Evolutionary conservation across 179 eudicot species (phyloP).

Genomic region (Beta lomatogona): DNA sequence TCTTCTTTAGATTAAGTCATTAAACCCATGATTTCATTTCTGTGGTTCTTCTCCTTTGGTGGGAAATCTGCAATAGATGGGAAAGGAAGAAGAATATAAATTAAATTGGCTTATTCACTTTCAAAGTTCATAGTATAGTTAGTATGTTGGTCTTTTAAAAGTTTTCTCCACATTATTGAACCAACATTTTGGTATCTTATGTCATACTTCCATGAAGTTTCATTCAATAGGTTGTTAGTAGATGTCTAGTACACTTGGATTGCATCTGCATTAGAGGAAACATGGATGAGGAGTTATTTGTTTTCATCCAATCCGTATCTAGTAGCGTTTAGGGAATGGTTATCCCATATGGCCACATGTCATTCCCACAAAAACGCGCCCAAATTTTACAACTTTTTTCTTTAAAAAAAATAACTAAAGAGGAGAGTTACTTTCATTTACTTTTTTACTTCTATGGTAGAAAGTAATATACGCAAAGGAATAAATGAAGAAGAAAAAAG

Average conservation of each 20-base stretch:
- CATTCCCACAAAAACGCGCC: too few relatives aligned
- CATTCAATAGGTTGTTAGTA: background rate
- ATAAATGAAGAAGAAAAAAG: too few relatives aligned
- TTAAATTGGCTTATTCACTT: background rate
- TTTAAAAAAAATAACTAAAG: too few relatives aligned
- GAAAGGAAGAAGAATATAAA: background rate
- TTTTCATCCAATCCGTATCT: background rate
- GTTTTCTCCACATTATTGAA: background rate
- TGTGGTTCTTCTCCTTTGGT: constrained; percentile 6
- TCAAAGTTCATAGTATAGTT: background rate
- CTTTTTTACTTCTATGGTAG: too few relatives aligned
- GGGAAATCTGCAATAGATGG: constrained; percentile 3
- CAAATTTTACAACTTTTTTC: too few relatives aligned
- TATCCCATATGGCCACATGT: too few relatives aligned
- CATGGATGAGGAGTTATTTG: background rate
- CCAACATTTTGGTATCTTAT: background rate
- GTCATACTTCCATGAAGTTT: constrained; percentile 19
- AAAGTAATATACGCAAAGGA: too few relatives aligned
- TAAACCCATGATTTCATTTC: background rate
- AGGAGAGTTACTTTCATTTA: too few relatives aligned
- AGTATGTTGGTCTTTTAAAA: background rate
- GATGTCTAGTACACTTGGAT: constrained; percentile 1
- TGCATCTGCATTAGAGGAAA: background rate
- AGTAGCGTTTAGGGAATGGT: too few relatives aligned
- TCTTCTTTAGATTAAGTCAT: constrained; percentile 9